Base-by-base conservation (phyloP, 116 monocot genomes). In the Posidonia oceanica region DNA sequence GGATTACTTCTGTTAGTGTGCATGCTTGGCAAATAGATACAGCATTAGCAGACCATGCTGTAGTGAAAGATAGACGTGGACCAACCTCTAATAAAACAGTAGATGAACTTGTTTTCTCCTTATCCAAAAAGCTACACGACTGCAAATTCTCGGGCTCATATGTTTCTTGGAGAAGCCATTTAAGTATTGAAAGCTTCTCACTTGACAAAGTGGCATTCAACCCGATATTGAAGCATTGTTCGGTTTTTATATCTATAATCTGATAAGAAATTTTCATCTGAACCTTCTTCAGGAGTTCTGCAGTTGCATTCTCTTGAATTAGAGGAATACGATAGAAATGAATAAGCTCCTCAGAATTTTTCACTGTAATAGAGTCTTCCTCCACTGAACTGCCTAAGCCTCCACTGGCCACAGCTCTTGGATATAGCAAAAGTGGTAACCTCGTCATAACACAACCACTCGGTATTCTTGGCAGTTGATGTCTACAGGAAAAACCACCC, bases 41-140 rank as follows among this genome's bases (percentile, higher is more conserved):
- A 10, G 83, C 91, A 74, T 96, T 96, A 11, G 96, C 77, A 5
- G 91, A 96, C 89, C 88, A 96, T 17, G 96, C 91, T 20, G 93
- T 93, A 3, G 84, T 84, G 48, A 98, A 98, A 15, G 93, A 93
- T 81, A 98, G 79, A 29, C 90, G 80, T 0, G 93, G 93, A 0
- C 90, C 93, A 37, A 98, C 97, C 75, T 98, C 97, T 63, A 98
- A 48, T 44, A 93, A 60, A n/a, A 84, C 59, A 36, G 78, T 17
- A n/a, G 51, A 52, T 41, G n/a, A 36, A 61, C 54, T 68, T 38
- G 44, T 23, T 44, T 17, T 21, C 64, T 82, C 83, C 48, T 71
- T 71, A 20, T 83, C 86, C 29, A 98, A 69, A 77, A 92, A 93
- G 77, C 93, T 98, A 44, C 79, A 66, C 0, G 55, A 37, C 36